phyloP scores from a whole-genome alignment of 176 grass and related monocot species.

The Eleusine indica region DNA sequence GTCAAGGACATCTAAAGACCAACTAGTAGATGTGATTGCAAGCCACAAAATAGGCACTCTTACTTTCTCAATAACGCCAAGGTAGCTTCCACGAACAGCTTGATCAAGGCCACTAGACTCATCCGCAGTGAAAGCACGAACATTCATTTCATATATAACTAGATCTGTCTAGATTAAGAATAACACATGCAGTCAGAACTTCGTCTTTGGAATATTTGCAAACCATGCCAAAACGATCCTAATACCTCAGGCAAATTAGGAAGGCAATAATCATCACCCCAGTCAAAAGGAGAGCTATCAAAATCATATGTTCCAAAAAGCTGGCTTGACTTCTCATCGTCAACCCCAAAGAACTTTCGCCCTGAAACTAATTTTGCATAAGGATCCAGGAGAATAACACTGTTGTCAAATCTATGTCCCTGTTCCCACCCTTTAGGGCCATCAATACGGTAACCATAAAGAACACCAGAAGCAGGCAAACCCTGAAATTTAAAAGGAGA shows the following conservation, averaged over 20 bases:
- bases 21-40: slow-evolving; percentile 2
- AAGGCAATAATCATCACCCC: slow-evolving; percentile 79
- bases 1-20: neutral
- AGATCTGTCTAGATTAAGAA: slow-evolving; percentile 86
- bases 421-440: slow-evolving; percentile 76
- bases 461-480: slow-evolving; percentile 73
- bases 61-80: slow-evolving; percentile 96
- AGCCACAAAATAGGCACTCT: slow-evolving; percentile 14
- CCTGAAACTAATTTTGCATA: slow-evolving; percentile 97
- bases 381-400: slow-evolving; percentile 78
- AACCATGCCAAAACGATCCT: slow-evolving; percentile 31
- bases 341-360: slow-evolving; percentile 70
- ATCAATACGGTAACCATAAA: slow-evolving; percentile 81
- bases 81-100: slow-evolving; percentile 80
- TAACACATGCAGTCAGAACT: slow-evolving; percentile 39
- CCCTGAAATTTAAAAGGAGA: slow-evolving; percentile 57
- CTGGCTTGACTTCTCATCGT: slow-evolving; percentile 50
- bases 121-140: slow-evolving; percentile 84
- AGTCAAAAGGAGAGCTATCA: slow-evolving; percentile 75
- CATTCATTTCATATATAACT: slow-evolving; percentile 99
- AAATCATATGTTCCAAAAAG: slow-evolving; percentile 88
- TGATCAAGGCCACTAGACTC: slow-evolving; percentile 67
- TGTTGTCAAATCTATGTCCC: slow-evolving; percentile 90
- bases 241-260: slow-evolving; percentile 93
- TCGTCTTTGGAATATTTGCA: slow-evolving; percentile 29